These are phyloP conservation scores for Hyphopichia khmerensis DNA, from an alignment of 1,139 yeast genomes.

Conservation along the genomic window DNA sequence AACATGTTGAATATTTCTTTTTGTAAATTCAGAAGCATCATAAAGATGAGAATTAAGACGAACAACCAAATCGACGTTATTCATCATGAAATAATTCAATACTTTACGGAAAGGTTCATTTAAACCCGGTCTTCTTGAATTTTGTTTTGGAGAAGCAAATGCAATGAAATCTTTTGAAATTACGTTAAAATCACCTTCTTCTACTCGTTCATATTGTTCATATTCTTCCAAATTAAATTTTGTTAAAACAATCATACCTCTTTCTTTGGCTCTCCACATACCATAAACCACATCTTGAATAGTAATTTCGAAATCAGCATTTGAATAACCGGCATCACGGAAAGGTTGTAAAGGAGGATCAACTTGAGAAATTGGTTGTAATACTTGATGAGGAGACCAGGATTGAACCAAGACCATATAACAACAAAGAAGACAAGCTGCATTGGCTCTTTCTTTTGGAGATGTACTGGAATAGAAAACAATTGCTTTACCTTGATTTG, in stretches of 20 bases:
- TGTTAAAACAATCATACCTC: slow-evolving; percentile 83
- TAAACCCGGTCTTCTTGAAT: slow-evolving; percentile 42
- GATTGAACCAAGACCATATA: slow-evolving; percentile 94
- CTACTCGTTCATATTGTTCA: slow-evolving; percentile 92
- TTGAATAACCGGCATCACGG: slow-evolving; percentile 95
- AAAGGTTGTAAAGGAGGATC: slow-evolving; percentile 94
- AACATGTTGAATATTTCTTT: slow-evolving; percentile 79
- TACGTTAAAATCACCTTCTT: slow-evolving; percentile 93
- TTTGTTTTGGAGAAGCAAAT: slow-evolving; percentile 94
- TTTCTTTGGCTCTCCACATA: slow-evolving; percentile 97
- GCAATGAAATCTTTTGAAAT: slow-evolving; percentile 93
- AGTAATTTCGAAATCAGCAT: slow-evolving; percentile 89
- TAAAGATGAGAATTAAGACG: slow-evolving; percentile 89
- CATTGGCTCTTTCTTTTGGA: slow-evolving; percentile 82
- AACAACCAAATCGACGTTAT: slow-evolving; percentile 84
- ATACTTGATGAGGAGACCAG: slow-evolving; percentile 97
- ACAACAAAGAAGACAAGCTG: slow-evolving; percentile 91
- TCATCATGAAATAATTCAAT: slow-evolving; percentile 65
- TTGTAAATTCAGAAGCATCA: slow-evolving; percentile 79
- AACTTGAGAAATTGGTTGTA: slow-evolving; percentile 89
- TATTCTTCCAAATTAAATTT: slow-evolving; percentile 89
- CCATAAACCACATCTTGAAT: slow-evolving; percentile 95
- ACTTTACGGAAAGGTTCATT: slow-evolving; percentile 81
- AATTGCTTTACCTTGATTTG: slow-evolving; percentile 83
- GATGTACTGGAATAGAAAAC: slow-evolving; percentile 85